Evolutionary conservation across 225 moss, liverwort and hornwort species (phyloP), one percentile per base, ranked within the genome.

Genomic region (Sphagnum contortum): DNA sequence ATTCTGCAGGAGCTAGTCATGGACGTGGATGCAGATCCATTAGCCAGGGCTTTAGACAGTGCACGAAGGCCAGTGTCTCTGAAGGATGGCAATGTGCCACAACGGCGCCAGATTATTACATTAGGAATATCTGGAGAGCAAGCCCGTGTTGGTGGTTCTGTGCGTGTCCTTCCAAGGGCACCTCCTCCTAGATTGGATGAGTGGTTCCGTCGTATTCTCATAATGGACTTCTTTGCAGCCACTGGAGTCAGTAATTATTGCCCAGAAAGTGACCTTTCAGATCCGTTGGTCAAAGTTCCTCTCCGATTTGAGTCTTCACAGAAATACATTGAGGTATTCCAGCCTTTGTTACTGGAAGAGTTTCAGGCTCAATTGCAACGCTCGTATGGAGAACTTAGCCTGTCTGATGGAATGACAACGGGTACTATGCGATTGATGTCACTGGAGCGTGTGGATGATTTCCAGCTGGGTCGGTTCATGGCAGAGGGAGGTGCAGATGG

Each of bases 261-360:
- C 65, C 59, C 75, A 0, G 60, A 54, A 5, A 62, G 44, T 57
- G 57, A 53, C 50, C 50, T 57, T 48, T 59, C 63, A 64, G 74
- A 79, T 61, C 63, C 68, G 54, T 64, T 93, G 55, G 73, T 75
- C 9, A 93, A 84, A 77, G 80, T 98, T 63, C 93, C 93, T 50
- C 62, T 70, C 48, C 82, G 70, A 64, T 98, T 98, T 68, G 73
- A 72, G 44, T 89, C 98, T 57, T 71, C 77, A 11, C 82, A 81
- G 63, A 80, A 88, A 49, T 93, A 98, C 74, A 73, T 83, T 79
- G 82, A 75, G 45, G 64, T 83, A 50, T 91, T 91, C 64, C 88
- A 86, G 70, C 93, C 98, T 51, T 73, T 98, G 69, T 79, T 98
- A 64, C 71, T 98, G 75, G 98, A 98, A 65, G 98, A 98, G 73